Evolutionary conservation across 108 stramenopile genomes (phyloP).

Genomic region (Nitzschia sp.): DNA sequence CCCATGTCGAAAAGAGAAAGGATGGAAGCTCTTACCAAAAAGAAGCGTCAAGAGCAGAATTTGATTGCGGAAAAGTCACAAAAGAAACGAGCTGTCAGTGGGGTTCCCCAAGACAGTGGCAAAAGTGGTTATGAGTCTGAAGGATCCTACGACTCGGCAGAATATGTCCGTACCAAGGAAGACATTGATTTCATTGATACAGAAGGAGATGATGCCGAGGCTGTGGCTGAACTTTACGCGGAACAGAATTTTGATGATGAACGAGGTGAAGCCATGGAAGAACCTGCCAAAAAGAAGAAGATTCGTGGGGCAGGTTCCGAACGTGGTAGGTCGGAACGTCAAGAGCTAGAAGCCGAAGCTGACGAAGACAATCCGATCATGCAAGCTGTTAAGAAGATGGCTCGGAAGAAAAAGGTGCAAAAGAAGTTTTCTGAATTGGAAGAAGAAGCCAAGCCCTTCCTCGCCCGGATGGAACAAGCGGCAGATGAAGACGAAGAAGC

Average conservation of each 20-base stretch:
- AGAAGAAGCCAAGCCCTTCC: constrained; percentile 68
- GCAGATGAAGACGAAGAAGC: constrained; percentile 78
- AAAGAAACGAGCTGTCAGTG: not conserved
- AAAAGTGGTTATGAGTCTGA: constrained; percentile 66
- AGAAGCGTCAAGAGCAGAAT: constrained; percentile 42
- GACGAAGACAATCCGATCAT: constrained; percentile 76
- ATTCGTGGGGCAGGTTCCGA: constrained; percentile 41
- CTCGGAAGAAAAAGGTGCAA: constrained; percentile 67
- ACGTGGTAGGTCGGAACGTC: constrained; percentile 49
- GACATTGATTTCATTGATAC: constrained; percentile 90
- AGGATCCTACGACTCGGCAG: constrained; percentile 70
- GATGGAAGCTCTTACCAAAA: constrained; percentile 77
- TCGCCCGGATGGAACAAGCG: constrained; percentile 71
- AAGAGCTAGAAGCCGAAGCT: constrained; percentile 38
- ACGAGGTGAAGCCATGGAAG: constrained; percentile 61
- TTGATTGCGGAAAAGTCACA: not conserved
- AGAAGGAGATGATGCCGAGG: constrained; percentile 87
- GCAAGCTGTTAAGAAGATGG: constrained; percentile 75
- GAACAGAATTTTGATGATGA: constrained; percentile 90
- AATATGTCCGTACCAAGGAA: constrained; percentile 72
- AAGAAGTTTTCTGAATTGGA: constrained; percentile 73
- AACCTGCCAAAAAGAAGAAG: constrained; percentile 50
- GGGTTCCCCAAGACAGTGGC: constrained; percentile 7
- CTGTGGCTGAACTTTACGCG: constrained; percentile 79
- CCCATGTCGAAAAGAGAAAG: constrained; percentile 55